A percentile compares a stretch with the other conserved stretches of the same genome.
Evolutionary conservation across 441 rosid species (phyloP).

Genomic region (Arabidopsis lyrata): DNA sequence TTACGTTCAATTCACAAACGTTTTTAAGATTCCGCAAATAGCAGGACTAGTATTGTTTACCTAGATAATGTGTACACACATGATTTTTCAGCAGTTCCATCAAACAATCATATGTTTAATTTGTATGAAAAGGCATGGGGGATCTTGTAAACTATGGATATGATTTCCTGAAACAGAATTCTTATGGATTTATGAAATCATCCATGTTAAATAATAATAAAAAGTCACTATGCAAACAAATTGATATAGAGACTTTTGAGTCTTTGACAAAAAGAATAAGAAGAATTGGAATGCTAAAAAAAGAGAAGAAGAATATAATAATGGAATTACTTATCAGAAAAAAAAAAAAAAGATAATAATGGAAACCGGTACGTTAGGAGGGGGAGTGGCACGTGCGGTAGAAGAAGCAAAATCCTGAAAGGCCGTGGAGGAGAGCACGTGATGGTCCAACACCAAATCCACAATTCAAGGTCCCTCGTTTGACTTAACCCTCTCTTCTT

Average conservation of each 20-base stretch:
- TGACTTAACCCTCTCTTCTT: conserved; percentile 34
- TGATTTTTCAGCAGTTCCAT: neutral
- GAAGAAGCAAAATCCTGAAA: conserved; percentile 42
- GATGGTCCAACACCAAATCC: conserved; percentile 47
- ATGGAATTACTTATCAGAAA: no score
- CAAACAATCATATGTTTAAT: neutral
- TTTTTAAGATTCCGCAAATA: conserved; percentile 2
- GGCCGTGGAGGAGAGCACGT: conserved; percentile 46
- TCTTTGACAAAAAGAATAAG: conserved; percentile 24
- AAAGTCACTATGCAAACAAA: neutral
- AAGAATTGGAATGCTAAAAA: neutral
- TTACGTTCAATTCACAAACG: neutral
- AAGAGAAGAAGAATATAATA: no score
- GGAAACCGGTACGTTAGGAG: conserved; percentile 28
- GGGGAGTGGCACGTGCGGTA: conserved; percentile 41
- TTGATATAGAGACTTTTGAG: conserved; percentile 3
- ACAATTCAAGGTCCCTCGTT: conserved; percentile 48
- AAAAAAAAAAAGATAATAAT: neutral
- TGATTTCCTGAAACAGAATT: conserved; percentile 3
- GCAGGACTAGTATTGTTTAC: neutral
- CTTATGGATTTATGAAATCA: neutral
- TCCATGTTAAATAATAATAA: neutral
- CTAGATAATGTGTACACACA: neutral
- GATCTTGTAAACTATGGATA: conserved; percentile 7
- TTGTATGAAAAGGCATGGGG: neutral